Evolutionary conservation across 2,329 filamentous ascomycete species (phyloP).

Genomic region (Aspergillus terreus): DNA sequence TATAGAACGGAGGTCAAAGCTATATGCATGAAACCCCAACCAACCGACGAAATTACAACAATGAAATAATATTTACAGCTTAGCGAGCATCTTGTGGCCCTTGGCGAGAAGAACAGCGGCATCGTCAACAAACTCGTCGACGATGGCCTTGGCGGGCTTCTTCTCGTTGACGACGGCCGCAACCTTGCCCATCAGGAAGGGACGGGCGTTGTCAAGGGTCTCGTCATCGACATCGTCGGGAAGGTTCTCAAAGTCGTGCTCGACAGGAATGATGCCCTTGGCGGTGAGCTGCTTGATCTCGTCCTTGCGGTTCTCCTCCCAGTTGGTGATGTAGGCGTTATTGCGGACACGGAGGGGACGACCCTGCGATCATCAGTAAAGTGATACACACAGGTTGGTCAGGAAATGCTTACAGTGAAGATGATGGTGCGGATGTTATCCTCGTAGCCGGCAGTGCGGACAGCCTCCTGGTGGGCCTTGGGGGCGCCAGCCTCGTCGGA

Average conservation of each 20-base stretch:
- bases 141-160: constrained; percentile 84
- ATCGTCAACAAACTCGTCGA: constrained; percentile 89
- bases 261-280: constrained; percentile 89
- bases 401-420: constrained; percentile 63
- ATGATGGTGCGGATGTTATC: constrained; percentile 97
- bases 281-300: constrained; percentile 91
- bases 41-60: background rate
- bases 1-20: constrained; percentile 1
- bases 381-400: background rate
- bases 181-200: constrained; percentile 95
- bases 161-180: constrained; percentile 90
- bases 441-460: constrained; percentile 85
- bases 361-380: constrained; percentile 47
- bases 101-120: constrained; percentile 68
- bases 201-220: constrained; percentile 83
- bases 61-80: constrained; percentile 55
- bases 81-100: constrained; percentile 64
- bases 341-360: constrained; percentile 89
- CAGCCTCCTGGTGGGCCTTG: constrained; percentile 90
- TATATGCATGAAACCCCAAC: constrained; percentile 1
- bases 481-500: constrained; percentile 92
- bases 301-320: constrained; percentile 83
- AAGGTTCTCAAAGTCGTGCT: constrained; percentile 87
- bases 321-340: constrained; percentile 91
- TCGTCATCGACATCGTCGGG: constrained; percentile 72